These are phyloP conservation scores for Polyplosphaeria fusca DNA, from an alignment of 495 filamentous ascomycete species.

Conservation along the genomic window DNA sequence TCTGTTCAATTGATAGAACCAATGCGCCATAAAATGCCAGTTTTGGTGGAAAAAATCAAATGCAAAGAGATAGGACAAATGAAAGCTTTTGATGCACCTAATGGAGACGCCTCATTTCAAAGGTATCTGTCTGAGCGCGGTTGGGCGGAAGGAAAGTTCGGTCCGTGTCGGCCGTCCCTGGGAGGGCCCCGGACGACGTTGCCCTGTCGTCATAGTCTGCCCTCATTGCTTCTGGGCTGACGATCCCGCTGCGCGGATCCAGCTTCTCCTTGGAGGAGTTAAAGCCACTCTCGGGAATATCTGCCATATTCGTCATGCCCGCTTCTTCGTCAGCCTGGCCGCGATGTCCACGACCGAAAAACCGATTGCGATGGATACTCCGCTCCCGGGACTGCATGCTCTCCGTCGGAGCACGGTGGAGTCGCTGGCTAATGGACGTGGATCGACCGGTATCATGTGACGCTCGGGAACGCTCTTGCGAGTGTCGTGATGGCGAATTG, in stretches of 20 bases:
- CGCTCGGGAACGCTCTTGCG: constrained; percentile 25
- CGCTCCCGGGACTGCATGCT: constrained; percentile 17
- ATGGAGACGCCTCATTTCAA: constrained; percentile 38
- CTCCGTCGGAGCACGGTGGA: constrained; percentile 35
- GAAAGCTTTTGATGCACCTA: constrained; percentile 6
- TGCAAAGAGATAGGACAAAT: constrained; percentile 1
- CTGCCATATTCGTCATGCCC: constrained; percentile 40
- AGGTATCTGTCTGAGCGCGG: constrained; percentile 35
- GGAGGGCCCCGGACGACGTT: constrained; percentile 22
- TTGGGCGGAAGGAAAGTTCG: constrained; percentile 7
- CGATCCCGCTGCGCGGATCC: constrained; percentile 38
- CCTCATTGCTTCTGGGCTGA: constrained; percentile 36
- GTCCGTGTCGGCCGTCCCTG: not conserved
- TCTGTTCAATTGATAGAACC: too few species aligned
- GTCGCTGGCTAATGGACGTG: constrained; percentile 28
- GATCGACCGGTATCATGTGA: constrained; percentile 34
- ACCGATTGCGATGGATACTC: constrained; percentile 41
- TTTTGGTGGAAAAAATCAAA: too few species aligned
- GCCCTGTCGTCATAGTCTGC: constrained; percentile 24
- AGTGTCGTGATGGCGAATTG: constrained; percentile 31
- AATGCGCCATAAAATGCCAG: constrained; percentile 10
- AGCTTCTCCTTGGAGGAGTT: constrained; percentile 21
- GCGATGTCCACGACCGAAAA: constrained; percentile 37
- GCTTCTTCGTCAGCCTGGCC: constrained; percentile 36
- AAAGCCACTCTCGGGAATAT: constrained; percentile 36